These are phyloP conservation scores for Thymus quinquecostatus DNA, from an alignment of 257 asterid genomes.

Conservation along the genomic window DNA sequence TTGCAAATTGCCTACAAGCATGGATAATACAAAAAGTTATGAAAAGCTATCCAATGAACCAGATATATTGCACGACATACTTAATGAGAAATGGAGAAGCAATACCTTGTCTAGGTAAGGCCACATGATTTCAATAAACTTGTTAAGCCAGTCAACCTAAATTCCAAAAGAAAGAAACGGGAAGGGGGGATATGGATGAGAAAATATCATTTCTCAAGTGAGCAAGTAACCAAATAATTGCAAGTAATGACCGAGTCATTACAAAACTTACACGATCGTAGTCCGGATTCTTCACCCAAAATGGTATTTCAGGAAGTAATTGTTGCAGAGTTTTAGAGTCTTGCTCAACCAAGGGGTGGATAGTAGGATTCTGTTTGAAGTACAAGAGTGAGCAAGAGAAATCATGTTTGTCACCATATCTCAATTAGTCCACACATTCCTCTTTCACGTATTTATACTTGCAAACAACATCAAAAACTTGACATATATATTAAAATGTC, in stretches of 20 bases:
- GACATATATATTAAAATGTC: too few relatives aligned
- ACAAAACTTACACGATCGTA: slow-evolving; percentile 86
- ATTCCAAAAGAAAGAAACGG: slow-evolving; percentile 31
- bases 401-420: slow-evolving; percentile 26
- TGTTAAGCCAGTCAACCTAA: slow-evolving; percentile 92
- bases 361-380: slow-evolving; percentile 73
- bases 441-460: slow-evolving; percentile 14
- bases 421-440: slow-evolving; percentile 16
- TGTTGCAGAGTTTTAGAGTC: slow-evolving; percentile 65
- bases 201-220: slow-evolving; percentile 20
- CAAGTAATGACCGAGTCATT: slow-evolving; percentile 24
- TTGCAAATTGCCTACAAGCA: slow-evolving; percentile 63
- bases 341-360: slow-evolving; percentile 83
- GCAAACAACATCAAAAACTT: not conserved
- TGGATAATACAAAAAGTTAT: slow-evolving; percentile 5
- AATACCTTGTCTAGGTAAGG: slow-evolving; percentile 94
- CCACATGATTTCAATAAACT: slow-evolving; percentile 82
- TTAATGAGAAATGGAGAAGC: slow-evolving; percentile 15
- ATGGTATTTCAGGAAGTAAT: slow-evolving; percentile 87
- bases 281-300: slow-evolving; percentile 93
- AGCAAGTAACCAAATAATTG: slow-evolving; percentile 19
- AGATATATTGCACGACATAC: slow-evolving; percentile 11
- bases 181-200: slow-evolving; percentile 8
- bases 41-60: slow-evolving; percentile 8
- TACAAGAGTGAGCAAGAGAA: slow-evolving; percentile 17